A percentile compares a stretch with the other conserved stretches of the same genome.
phyloP scores from a whole-genome alignment of 2,329 filamentous ascomycete genomes.

The Drechslerella coelobrocha region DNA sequence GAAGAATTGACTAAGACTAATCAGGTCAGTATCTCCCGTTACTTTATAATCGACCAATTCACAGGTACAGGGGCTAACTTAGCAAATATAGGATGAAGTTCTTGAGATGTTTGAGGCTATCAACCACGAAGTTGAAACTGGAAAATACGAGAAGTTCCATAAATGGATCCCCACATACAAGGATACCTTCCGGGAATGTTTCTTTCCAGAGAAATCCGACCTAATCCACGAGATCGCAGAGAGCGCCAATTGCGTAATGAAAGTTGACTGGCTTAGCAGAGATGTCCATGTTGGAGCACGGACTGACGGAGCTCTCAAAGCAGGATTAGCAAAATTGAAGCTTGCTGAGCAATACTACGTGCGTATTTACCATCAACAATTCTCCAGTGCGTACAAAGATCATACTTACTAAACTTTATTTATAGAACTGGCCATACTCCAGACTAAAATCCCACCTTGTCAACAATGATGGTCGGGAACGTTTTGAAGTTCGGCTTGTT shows the following conservation, averaged over 20 bases:
- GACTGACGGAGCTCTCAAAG: slow-evolving; percentile 6
- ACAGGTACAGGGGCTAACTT: background rate
- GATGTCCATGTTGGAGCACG: slow-evolving; percentile 32
- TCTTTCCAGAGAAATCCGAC: slow-evolving; percentile 31
- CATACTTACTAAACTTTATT: background rate
- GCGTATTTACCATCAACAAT: background rate
- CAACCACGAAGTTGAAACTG: slow-evolving; percentile 7
- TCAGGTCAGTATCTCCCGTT: slow-evolving; percentile 7
- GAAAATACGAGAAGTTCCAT: slow-evolving; percentile 16
- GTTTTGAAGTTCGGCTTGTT: slow-evolving; percentile 36
- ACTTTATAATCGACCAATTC: background rate
- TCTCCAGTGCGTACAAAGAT: too few species aligned
- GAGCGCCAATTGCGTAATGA: slow-evolving; percentile 17
- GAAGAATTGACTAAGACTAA: slow-evolving; percentile 21
- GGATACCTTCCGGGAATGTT: slow-evolving; percentile 40
- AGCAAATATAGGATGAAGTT: slow-evolving; percentile 27
- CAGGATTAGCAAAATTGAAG: slow-evolving; percentile 22
- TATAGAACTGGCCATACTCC: slow-evolving; percentile 30
- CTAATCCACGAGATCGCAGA: slow-evolving; percentile 22
- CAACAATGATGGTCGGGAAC: slow-evolving; percentile 33
- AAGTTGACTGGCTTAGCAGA: slow-evolving; percentile 42
- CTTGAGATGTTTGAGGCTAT: slow-evolving; percentile 35
- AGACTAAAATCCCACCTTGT: slow-evolving; percentile 36
- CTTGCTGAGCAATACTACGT: slow-evolving; percentile 35
- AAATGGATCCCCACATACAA: slow-evolving; percentile 39